These are phyloP conservation scores for Silene noctiflora DNA, from an alignment of 179 eudicot species.

Conservation along the genomic window DNA sequence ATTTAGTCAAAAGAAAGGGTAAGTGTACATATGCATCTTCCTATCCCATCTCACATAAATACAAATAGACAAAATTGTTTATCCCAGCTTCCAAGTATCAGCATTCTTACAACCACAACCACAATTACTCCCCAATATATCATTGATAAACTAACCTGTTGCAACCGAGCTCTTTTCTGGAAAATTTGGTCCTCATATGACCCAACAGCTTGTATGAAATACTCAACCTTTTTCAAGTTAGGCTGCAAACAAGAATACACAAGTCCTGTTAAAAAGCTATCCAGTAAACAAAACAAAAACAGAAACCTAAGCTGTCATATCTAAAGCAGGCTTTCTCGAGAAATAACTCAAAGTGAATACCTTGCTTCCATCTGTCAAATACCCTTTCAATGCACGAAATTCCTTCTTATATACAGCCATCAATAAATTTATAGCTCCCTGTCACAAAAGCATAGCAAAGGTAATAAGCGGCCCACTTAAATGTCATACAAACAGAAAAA, in stretches of 20 bases:
- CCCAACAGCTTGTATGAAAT: conserved; percentile 46
- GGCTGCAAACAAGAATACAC: conserved; percentile 33
- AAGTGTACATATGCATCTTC: background rate
- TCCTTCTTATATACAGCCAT: conserved; percentile 48
- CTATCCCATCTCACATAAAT: background rate
- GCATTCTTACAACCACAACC: background rate
- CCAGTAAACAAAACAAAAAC: background rate
- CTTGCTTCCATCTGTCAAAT: conserved; percentile 59
- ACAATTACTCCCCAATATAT: background rate
- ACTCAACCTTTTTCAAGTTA: conserved; percentile 37
- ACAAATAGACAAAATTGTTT: background rate
- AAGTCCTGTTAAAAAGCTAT: background rate
- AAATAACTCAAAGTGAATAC: conserved; percentile 31
- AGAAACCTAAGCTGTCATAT: background rate
- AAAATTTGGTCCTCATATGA: conserved; percentile 46
- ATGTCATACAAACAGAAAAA: background rate
- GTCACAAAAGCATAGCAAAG: background rate
- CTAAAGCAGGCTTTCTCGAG: background rate
- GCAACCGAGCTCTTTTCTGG: conserved; percentile 78
- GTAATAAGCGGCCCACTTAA: background rate
- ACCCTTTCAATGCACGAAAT: conserved; percentile 38
- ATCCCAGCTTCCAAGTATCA: background rate
- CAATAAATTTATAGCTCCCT: conserved; percentile 50
- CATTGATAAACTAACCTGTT: conserved; percentile 50
- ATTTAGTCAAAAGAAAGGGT: background rate